Evolutionary conservation across 768 basidiomycete genomes (phyloP).

Genomic region (Kwoniella sp.): DNA sequence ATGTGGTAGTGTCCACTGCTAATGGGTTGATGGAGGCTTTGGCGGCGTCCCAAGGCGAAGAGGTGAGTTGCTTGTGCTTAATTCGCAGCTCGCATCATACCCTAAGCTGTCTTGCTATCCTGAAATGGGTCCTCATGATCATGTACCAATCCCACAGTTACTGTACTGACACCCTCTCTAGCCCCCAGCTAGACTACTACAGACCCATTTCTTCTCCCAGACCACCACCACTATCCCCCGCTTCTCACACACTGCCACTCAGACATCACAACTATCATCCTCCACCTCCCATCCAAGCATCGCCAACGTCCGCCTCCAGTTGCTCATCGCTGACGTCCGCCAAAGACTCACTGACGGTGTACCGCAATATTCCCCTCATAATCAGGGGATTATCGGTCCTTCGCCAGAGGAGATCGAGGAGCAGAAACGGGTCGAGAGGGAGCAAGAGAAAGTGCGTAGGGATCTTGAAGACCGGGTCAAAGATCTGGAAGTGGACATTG

Average conservation of each 20-base stretch:
- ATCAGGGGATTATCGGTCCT: background rate
- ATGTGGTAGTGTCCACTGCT: conserved; percentile 51
- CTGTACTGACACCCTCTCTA: conserved; percentile 12
- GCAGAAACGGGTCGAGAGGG: conserved; percentile 37
- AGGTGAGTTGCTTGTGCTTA: conserved; percentile 30
- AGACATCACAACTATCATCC: conserved; percentile 32
- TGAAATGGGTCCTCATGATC: too few species aligned
- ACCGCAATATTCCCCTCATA: background rate
- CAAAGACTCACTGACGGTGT: conserved; percentile 18
- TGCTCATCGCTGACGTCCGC: conserved; percentile 40
- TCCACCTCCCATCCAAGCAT: conserved; percentile 51
- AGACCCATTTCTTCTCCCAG: conserved; percentile 48
- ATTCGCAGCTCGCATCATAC: too few species aligned
- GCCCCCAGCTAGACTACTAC: conserved; percentile 42
- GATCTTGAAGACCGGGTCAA: conserved; percentile 49
- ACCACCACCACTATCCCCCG: conserved; percentile 5
- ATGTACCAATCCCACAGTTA: too few species aligned
- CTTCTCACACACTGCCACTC: conserved; percentile 9
- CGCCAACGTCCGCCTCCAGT: conserved; percentile 42
- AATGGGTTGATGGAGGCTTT: conserved; percentile 46
- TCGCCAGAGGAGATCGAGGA: conserved; percentile 38
- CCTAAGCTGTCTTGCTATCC: too few species aligned
- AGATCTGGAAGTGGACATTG: conserved; percentile 50
- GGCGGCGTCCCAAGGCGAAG: conserved; percentile 34
- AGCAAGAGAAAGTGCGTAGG: conserved; percentile 31